These are phyloP conservation scores for Fusarium sacchari DNA, from an alignment of 2,329 filamentous ascomycete species.

Conservation along the genomic window DNA sequence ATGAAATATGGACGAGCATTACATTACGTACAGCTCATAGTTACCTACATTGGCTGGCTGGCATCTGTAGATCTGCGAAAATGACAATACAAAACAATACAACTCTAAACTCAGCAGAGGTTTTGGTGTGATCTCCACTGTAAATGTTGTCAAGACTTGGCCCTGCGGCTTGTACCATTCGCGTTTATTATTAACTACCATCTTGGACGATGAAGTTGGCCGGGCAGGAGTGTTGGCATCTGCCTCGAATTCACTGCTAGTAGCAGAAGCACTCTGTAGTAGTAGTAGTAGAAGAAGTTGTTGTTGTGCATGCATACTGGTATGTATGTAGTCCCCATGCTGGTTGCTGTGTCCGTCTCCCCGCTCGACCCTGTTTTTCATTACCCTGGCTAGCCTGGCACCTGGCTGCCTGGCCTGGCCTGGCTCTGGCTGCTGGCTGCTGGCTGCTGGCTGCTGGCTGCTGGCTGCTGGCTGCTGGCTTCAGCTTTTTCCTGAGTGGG, in stretches of 20 bases:
- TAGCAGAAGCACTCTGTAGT: neutral
- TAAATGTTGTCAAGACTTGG: neutral
- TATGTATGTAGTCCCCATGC: neutral
- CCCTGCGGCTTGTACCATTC: neutral
- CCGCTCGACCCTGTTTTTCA: neutral
- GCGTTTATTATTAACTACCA: neutral
- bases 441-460: no score
- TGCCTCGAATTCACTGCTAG: neutral
- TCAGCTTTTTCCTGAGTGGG: neutral
- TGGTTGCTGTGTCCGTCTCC: neutral
- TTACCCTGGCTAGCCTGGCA: conserved; percentile 2
- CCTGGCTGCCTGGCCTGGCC: no score
- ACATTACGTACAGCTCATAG: neutral
- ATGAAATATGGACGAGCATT: conserved; percentile 1
- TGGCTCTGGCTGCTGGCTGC: no score
- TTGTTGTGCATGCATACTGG: no score
- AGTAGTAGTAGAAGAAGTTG: neutral
- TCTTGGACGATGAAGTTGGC: neutral
- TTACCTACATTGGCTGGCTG: conserved; percentile 15
- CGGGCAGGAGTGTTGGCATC: neutral
- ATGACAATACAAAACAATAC: conserved; percentile 16
- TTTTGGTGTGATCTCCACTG: neutral
- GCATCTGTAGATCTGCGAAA: conserved; percentile 16
- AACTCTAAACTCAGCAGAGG: conserved; percentile 2
- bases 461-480: no score